Conservation (phyloP, 2,329 filamentous ascomycete genomes). For the Amauroascus verrucosus region DNA sequence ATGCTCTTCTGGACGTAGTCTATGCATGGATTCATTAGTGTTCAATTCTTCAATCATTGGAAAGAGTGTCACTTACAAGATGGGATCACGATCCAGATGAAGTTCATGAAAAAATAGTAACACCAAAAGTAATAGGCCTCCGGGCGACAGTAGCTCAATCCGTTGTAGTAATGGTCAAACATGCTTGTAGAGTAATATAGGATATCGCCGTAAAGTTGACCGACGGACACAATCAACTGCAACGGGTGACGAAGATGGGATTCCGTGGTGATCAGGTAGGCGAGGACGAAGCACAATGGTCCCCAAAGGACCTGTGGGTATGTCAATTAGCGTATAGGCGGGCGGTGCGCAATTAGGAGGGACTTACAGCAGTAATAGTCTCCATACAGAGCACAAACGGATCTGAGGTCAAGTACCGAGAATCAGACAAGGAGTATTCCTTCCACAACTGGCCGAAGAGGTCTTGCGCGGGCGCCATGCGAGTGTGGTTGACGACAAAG, state of each 20-base stretch:
- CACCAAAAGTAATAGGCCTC: conserved; percentile 56
- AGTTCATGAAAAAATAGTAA: conserved; percentile 57
- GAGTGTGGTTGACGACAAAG: conserved; percentile 59
- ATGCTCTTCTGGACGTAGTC: conserved; percentile 28
- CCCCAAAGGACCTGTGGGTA: conserved; percentile 47
- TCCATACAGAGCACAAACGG: conserved; percentile 83
- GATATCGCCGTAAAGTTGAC: conserved; percentile 54
- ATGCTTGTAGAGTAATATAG: conserved; percentile 55
- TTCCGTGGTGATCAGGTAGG: conserved; percentile 44
- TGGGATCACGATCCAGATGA: conserved; percentile 56
- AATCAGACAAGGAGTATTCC: conserved; percentile 80
- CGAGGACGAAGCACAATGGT: conserved; percentile 49
- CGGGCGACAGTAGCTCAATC: conserved; percentile 48
- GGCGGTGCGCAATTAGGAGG: not conserved
- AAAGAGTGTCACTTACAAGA: conserved; percentile 33
- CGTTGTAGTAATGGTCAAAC: conserved; percentile 49
- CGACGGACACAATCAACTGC: conserved; percentile 51
- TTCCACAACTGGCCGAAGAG: conserved; percentile 85
- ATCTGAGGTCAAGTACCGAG: conserved; percentile 71
- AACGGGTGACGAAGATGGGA: conserved; percentile 50
- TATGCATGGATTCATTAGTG: conserved; percentile 18
- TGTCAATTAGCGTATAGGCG: conserved; percentile 7
- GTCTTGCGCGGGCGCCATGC: conserved; percentile 57
- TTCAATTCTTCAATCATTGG: not conserved
- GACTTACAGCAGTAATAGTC: conserved; percentile 61